Percentiles rank a stretch among this genome's conserved stretches.
phyloP scores from a whole-genome alignment of 164 flowering plant genomes.

The Cinnamomum micranthum region DNA sequence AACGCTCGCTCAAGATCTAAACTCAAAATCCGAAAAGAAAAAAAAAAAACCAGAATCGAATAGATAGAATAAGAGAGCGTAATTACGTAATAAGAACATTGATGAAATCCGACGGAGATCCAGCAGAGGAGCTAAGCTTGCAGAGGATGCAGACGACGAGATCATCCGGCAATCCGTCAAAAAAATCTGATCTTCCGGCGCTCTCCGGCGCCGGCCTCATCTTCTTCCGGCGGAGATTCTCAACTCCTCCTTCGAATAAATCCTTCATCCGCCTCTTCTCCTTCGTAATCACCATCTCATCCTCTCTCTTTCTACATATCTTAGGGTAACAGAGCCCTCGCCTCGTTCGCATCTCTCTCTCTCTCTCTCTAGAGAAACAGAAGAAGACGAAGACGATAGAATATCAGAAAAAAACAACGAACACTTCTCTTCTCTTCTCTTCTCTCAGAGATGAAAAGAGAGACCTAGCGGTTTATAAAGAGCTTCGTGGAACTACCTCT shows the following conservation, averaged over 20 bases:
- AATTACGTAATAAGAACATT: conserved; percentile 52
- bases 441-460: neutral
- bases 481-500: neutral
- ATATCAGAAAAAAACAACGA: no score
- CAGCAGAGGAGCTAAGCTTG: conserved; percentile 53
- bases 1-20: neutral
- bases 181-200: conserved; percentile 29
- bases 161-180: conserved; percentile 70
- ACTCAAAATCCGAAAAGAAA: neutral
- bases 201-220: conserved; percentile 15
- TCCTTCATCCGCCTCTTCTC: conserved; percentile 17
- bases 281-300: neutral
- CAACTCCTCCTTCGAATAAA: neutral
- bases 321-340: neutral
- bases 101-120: conserved; percentile 51
- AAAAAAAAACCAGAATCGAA: neutral
- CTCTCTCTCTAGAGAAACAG: neutral
- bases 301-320: neutral
- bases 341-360: conserved; percentile 5
- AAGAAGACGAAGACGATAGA: neutral
- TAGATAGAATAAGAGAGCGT: neutral
- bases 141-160: conserved; percentile 50
- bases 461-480: neutral
- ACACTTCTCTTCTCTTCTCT: no score
- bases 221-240: conserved; percentile 19